Evolutionary conservation across 495 filamentous ascomycete genomes (phyloP).

Genomic region (Penicillium cataractarum): DNA sequence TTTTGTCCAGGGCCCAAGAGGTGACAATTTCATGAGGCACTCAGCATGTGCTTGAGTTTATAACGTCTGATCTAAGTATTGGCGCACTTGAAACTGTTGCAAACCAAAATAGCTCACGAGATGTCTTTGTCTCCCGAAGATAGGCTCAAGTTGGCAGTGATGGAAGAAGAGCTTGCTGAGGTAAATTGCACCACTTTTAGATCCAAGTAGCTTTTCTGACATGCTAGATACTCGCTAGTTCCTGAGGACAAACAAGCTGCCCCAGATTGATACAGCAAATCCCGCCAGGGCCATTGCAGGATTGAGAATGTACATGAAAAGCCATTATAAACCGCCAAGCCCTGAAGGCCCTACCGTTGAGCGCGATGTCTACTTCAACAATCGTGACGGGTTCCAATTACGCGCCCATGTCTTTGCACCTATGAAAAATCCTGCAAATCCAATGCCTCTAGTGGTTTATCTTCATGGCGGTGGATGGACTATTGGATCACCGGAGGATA

Average conservation of each 20-base stretch:
- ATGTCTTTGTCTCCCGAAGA: constrained; percentile 2
- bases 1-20: background rate
- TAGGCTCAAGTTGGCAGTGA: background rate
- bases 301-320: constrained; percentile 3
- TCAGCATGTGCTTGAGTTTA: background rate
- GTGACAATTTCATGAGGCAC: background rate
- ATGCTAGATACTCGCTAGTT: background rate
- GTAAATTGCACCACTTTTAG: background rate
- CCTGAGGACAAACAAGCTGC: background rate
- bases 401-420: background rate
- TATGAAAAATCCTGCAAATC: background rate
- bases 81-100: background rate
- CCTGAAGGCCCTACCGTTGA: background rate
- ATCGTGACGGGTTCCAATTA: background rate
- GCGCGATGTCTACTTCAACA: background rate
- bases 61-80: background rate
- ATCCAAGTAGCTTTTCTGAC: background rate
- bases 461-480: constrained; percentile 1
- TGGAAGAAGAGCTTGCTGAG: background rate
- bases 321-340: background rate
- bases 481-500: constrained; percentile 6
- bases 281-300: constrained; percentile 4
- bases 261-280: background rate
- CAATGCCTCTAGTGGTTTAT: constrained; percentile 1
- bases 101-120: background rate